Base-by-base conservation (phyloP, 257 asterid genomes). In the Solanum pimpinellifolium region DNA sequence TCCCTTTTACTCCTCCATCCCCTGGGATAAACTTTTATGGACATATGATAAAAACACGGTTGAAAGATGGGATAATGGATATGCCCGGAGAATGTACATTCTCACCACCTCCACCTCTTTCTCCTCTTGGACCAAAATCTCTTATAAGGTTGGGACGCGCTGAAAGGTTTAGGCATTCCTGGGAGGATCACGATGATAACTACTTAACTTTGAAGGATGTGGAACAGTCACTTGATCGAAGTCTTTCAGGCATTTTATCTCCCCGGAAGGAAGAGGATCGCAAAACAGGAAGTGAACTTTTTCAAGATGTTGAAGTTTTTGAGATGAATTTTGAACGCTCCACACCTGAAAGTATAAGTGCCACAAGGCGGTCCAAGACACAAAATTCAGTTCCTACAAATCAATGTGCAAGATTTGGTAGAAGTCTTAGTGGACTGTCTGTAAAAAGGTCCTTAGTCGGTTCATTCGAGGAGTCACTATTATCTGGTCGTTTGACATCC, bases 391-490 rank as follows among this genome's bases (percentile, higher is more conserved):
- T 86, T 76, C 84, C 65, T 85, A 86, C 89, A 39, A 21, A 90
- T 89, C 98, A 90, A 52, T 90, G 86, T 90, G 90, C 90, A 47
- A 93, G 94, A 90, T 86, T 93, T 25, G 92, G 94, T 86, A 92
- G 92, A 91, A 87, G 87, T 82, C 90, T 91, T 39, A 91, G 97
- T 88, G 99, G 97, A 82, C 90, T 93, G 83, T 91, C 96, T 12
- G 97, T 96, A 44, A 92, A 91, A 87, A 94, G 96, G 91, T 96
- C 99, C 37, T 91, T 96, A 91, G 95, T 96, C 87, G 99, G 98
- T 90, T 96, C 99, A 66, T 96, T 96, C 74, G 99, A 95, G 91
- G 99, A 95, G 91, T 96, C 99, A 16, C 91, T 96, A 74, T 92
- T 96, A 88, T 96, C 99, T 83, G 99, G 99, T 86, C 93, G 98